Evolutionary conservation across 805 yeast genomes (phyloP), one percentile per base, ranked within the genome.

Genomic region (Candida nitratophila): DNA sequence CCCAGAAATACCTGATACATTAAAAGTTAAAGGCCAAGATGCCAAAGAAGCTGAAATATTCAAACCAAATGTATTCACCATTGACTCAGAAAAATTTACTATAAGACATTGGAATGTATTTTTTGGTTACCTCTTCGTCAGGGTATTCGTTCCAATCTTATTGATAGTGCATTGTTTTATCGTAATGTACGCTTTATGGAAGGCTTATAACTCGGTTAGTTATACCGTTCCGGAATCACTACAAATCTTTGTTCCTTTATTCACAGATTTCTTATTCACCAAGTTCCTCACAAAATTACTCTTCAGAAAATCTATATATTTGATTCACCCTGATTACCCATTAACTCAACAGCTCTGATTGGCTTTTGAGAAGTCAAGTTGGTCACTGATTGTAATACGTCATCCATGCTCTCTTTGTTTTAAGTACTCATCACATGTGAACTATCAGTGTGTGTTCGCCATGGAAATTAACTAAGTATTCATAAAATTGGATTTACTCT

Each of bases 101-200:
- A 50, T 54, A 29, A 29, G 24, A 6, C 40, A 45, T 12, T 62
- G 65, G 64, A 43, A 26, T 17, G 32, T 40, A 14, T 29, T 57
- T 29, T 46, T 61, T 43, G 66, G 66, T 3, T 63, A 53, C 39
- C 40, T 56, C 2, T 35, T 44, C 2, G 46, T 63, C 17, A 42
- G 67, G 26, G 40, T 61, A 2, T 27, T 49, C 2, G 47, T 60
- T 3, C 67, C 66, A 15, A 16, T 57, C 2, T 21, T 61, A 11
- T 49, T 63, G 10, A 41, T 61, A 9, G 8, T 45, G 2, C 66
- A 62, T 40, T 55, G 59, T 27, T 16, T 50, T 4, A 17, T 39
- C 1, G 27, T 54, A 12, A 47, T 58, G 29, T 40, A 44, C 35
- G 46, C 46, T 27, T 26, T 57, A 30, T 37, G 46, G 24, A 47